Evolutionary conservation across 352 stramenopile genomes (phyloP), one percentile per base, ranked within the genome.

Genomic region (Pythium sp.): DNA sequence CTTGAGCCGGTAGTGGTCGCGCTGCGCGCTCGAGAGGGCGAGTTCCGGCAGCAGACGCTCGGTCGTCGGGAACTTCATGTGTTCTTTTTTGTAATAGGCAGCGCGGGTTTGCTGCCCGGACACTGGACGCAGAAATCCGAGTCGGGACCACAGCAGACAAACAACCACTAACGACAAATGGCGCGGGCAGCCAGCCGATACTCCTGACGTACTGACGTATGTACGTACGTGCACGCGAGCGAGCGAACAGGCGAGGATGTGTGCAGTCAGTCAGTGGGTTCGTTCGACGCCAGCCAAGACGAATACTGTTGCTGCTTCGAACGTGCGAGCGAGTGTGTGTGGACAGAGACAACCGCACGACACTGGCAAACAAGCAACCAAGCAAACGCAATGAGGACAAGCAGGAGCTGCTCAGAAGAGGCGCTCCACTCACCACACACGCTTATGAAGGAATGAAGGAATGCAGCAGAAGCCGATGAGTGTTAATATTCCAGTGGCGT

Each of bases 21-120:
- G 34, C 49, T 67, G 47, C n/a, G 49, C 26, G 18, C 22, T 22
- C 49, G 62, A 38, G 32, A 67, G 62, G 49, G 51, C n/a, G 62
- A 67, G 47, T 7, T 67, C 62, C 2, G 62, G 62, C 28, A 67
- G 24, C 15, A 67, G 30, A 2, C 62, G 62, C 49, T 58, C 54
- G n/a, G 32, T 61, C n/a, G 62, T 67, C 49, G 62, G 62, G 32
- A 67, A 67, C 32, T 67, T 67, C 62, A 67, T 66, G 47, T 54
- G 34, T 38, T 38, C 34, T 12, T 49, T 49, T n/a, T 49, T 20
- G 41, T 49, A 49, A 49, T 49, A 49, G 41, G 41, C 20, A 49
- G 5, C 41, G 41, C 41, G 41, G 14, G 5, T n/a, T 49, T 49
- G 41, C 41, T 49, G 41, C n/a, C 15, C 20, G 41, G 14, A n/a